A percentile compares a stretch with the other conserved stretches of the same genome.
These are phyloP conservation scores for Xylariaceae sp. DNA, from an alignment of 2,329 filamentous ascomycete species.

Conservation along the genomic window DNA sequence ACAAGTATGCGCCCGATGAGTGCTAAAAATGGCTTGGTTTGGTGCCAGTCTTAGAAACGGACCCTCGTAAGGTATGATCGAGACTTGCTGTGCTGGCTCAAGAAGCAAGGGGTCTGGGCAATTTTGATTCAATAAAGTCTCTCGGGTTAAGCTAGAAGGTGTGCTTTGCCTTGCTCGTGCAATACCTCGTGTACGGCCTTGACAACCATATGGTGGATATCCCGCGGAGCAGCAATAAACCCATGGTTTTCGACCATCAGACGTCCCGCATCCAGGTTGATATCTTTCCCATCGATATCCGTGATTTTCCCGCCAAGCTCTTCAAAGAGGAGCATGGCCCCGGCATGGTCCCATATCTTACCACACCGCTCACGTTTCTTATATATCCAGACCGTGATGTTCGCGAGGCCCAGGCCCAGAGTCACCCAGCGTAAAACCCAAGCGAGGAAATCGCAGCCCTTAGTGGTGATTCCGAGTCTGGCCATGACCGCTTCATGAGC, in stretches of 20 bases:
- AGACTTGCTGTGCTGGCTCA: no score
- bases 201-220: conserved; percentile 41
- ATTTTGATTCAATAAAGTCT: not conserved
- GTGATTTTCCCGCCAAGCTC: conserved; percentile 52
- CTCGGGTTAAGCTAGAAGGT: conserved; percentile 26
- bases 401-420: conserved; percentile 47
- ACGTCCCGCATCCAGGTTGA: conserved; percentile 46
- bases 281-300: conserved; percentile 46
- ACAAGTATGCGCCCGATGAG: no score
- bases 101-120: no score
- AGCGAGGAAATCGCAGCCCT: conserved; percentile 48
- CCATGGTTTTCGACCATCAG: conserved; percentile 48
- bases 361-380: conserved; percentile 41
- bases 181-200: conserved; percentile 33
- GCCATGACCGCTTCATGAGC: conserved; percentile 42
- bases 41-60: no score
- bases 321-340: conserved; percentile 53
- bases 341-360: conserved; percentile 57
- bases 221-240: conserved; percentile 48
- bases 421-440: conserved; percentile 54
- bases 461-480: conserved; percentile 38
- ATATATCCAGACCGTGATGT: conserved; percentile 54
- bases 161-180: conserved; percentile 30
- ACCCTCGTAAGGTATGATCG: no score
- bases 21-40: no score